Conservation (phyloP, 75 land plant species). For the Ceratopteris richardii region DNA sequence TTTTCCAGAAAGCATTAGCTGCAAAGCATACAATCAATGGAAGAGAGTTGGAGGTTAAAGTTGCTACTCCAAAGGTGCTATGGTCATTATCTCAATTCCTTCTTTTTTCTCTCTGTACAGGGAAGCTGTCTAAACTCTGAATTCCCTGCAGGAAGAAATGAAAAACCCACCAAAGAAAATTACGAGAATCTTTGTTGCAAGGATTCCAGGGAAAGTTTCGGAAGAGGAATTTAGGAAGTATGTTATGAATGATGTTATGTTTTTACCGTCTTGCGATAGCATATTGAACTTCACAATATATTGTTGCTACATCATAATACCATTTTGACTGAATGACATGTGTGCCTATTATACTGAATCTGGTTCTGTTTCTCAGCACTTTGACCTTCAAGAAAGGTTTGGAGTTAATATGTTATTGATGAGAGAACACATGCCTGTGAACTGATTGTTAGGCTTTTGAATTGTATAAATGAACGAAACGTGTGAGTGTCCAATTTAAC, state of each 20-base stretch:
- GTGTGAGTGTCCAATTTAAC: too few species aligned
- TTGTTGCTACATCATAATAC: too few species aligned
- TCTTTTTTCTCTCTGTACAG: not conserved
- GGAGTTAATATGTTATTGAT: too few species aligned
- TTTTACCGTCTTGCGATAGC: not conserved
- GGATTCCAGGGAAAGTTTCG: constrained; percentile 31
- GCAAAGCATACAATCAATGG: constrained; percentile 30
- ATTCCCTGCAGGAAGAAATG: constrained; percentile 23
- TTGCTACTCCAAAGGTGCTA: constrained; percentile 42
- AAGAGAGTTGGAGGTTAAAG: constrained; percentile 30
- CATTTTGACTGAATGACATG: too few species aligned
- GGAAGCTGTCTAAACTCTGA: not conserved
- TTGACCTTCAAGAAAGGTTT: too few species aligned
- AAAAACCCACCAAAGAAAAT: constrained; percentile 30
- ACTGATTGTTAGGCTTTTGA: too few species aligned
- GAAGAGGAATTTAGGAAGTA: constrained; percentile 33
- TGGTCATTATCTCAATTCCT: not conserved
- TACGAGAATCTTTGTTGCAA: constrained; percentile 35
- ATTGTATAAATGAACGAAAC: too few species aligned
- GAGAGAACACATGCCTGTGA: too few species aligned
- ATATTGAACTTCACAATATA: not conserved
- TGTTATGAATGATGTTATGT: constrained; percentile 1
- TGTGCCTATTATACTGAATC: too few species aligned
- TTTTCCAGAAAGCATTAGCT: constrained; percentile 28
- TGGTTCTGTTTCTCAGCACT: too few species aligned